These are phyloP conservation scores for Acacia pycnantha DNA, from an alignment of 331 rosid species.

Conservation along the genomic window DNA sequence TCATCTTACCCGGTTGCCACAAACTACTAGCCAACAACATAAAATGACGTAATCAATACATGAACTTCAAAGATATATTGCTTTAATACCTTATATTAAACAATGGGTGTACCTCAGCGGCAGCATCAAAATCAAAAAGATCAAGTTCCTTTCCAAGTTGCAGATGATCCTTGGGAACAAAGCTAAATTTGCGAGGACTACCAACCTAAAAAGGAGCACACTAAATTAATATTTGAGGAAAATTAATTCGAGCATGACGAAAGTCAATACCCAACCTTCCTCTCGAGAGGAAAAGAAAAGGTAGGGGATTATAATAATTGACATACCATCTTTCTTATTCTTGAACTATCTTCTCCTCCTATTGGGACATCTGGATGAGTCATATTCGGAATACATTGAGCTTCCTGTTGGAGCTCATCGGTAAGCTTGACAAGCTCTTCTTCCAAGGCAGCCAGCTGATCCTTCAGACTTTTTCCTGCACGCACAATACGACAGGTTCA, in stretches of 20 bases:
- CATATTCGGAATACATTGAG: conserved; percentile 80
- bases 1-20: conserved; percentile 6
- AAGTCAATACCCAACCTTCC: conserved; percentile 7
- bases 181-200: conserved; percentile 56
- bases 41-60: conserved; percentile 1
- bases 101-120: conserved; percentile 73
- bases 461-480: conserved; percentile 89
- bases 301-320: not conserved
- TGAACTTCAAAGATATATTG: conserved; percentile 12
- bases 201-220: conserved; percentile 57
- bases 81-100: conserved; percentile 33
- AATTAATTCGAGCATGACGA: conserved; percentile 16
- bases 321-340: conserved; percentile 62
- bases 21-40: conserved; percentile 10
- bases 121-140: conserved; percentile 93
- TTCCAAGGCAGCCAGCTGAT: conserved; percentile 69
- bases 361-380: conserved; percentile 87
- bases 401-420: conserved; percentile 87
- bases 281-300: not conserved
- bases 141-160: conserved; percentile 86
- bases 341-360: conserved; percentile 86
- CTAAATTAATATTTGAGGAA: conserved; percentile 17
- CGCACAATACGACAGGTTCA: conserved; percentile 5
- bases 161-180: conserved; percentile 84
- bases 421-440: conserved; percentile 77